Evolutionary conservation across 2,329 filamentous ascomycete species (phyloP).

Genomic region (Diaporthe australafricana): DNA sequence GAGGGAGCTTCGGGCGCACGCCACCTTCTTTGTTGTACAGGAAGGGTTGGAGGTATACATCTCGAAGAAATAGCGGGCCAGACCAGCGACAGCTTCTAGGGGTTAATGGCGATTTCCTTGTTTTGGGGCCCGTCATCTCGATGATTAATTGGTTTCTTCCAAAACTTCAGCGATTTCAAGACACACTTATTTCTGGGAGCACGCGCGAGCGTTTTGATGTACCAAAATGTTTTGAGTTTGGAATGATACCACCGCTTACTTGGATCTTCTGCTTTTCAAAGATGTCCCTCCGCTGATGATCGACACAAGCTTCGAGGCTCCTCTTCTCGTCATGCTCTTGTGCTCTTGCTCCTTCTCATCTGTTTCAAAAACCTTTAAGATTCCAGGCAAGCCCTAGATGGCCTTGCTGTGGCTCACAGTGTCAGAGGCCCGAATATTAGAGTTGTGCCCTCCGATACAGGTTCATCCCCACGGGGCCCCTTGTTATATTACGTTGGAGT

Average conservation of each 20-base stretch:
- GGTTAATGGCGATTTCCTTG: neutral
- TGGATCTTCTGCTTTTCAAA: neutral
- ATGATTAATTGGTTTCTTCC: neutral
- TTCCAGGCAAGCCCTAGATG: too few species aligned
- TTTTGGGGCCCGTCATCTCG: too few species aligned
- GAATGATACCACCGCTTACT: neutral
- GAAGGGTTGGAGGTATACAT: slow-evolving; percentile 65
- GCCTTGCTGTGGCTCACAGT: too few species aligned
- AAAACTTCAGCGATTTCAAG: neutral
- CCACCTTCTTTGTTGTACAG: slow-evolving; percentile 71
- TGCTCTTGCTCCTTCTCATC: too few species aligned
- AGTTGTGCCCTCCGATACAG: too few species aligned
- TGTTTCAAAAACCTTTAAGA: too few species aligned
- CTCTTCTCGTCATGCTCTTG: neutral
- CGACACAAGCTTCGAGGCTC: too few species aligned
- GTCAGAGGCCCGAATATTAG: too few species aligned
- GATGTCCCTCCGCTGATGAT: neutral
- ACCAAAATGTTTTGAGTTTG: neutral
- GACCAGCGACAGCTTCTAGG: too few species aligned
- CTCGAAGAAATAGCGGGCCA: slow-evolving; percentile 44
- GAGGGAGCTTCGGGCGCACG: slow-evolving; percentile 62
- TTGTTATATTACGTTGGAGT: too few species aligned
- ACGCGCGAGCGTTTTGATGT: slow-evolving; percentile 1
- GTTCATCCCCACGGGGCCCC: too few species aligned
- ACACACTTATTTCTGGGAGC: neutral